Evolutionary conservation across 2,329 filamentous ascomycete genomes (phyloP).

Genomic region (Aspergillus sp.): DNA sequence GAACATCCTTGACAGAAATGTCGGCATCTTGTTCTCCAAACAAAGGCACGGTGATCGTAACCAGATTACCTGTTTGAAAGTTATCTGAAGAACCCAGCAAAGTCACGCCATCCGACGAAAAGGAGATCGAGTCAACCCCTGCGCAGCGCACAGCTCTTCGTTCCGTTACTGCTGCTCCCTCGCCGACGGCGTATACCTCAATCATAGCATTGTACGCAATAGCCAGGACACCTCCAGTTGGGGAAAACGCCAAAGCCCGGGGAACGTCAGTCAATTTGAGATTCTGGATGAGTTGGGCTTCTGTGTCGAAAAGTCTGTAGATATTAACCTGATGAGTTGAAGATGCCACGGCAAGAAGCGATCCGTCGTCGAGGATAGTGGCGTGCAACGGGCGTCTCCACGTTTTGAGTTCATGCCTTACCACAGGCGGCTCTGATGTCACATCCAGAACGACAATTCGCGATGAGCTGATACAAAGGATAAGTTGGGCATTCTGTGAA

Average conservation of each 20-base stretch:
- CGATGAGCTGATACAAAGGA: conserved; percentile 84
- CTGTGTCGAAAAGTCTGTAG: conserved; percentile 70
- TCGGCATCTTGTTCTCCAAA: conserved; percentile 65
- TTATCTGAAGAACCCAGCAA: conserved; percentile 75
- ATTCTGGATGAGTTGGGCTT: conserved; percentile 73
- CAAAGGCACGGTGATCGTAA: conserved; percentile 78
- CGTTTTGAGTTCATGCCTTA: conserved; percentile 80
- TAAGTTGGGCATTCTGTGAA: conserved; percentile 73
- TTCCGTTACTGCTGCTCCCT: conserved; percentile 67
- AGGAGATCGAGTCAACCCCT: conserved; percentile 72
- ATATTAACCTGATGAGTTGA: conserved; percentile 83
- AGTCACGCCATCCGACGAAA: conserved; percentile 78
- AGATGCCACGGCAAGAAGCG: conserved; percentile 76
- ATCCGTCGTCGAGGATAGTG: conserved; percentile 78
- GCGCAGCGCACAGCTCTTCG: conserved; percentile 79
- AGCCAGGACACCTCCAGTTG: conserved; percentile 79
- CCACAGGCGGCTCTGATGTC: conserved; percentile 61
- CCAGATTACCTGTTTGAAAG: conserved; percentile 68
- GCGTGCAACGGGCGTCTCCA: conserved; percentile 74
- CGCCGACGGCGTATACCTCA: conserved; percentile 76
- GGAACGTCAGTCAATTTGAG: conserved; percentile 79
- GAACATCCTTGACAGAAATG: conserved; percentile 58
- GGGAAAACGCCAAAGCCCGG: conserved; percentile 77
- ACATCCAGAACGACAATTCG: conserved; percentile 80
- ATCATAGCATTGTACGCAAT: conserved; percentile 88